These are phyloP conservation scores for Pseudogymnoascus sp. DNA, from an alignment of 2,329 filamentous ascomycete species.

Conservation along the genomic window DNA sequence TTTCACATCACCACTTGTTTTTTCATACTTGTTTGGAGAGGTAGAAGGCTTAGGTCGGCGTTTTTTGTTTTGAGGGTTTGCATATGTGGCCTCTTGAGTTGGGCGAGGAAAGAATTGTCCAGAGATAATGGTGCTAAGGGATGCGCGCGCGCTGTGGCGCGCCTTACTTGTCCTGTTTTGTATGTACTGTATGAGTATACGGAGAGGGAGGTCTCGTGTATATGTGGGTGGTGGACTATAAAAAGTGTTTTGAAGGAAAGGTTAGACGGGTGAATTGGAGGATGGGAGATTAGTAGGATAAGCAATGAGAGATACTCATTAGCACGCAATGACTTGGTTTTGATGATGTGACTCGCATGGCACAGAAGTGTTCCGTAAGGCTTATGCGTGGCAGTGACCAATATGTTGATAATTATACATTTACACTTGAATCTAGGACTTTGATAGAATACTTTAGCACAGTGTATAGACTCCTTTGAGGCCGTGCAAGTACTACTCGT, in stretches of 20 bases:
- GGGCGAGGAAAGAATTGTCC: neutral
- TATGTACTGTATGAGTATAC: conserved; percentile 3
- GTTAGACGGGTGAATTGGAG: neutral
- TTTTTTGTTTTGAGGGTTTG: neutral
- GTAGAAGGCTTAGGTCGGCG: neutral
- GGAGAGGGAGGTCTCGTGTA: neutral
- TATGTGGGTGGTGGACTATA: neutral
- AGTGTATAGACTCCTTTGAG: neutral
- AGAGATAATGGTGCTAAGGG: neutral
- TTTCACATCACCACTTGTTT: neutral
- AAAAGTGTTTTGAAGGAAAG: neutral
- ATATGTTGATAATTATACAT: neutral
- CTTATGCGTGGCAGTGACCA: neutral
- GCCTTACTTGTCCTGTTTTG: neutral
- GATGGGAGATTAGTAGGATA: neutral
- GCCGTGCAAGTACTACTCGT: neutral
- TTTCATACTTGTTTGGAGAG: neutral
- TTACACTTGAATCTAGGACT: no score
- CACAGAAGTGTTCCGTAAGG: neutral
- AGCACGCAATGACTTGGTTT: neutral
- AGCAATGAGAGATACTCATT: neutral
- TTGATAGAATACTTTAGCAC: neutral
- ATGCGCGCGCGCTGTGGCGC: neutral
- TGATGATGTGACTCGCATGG: neutral
- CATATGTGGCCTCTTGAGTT: neutral